Conservation (phyloP, 305 asterid species). For the Ruellia speciosa region DNA sequence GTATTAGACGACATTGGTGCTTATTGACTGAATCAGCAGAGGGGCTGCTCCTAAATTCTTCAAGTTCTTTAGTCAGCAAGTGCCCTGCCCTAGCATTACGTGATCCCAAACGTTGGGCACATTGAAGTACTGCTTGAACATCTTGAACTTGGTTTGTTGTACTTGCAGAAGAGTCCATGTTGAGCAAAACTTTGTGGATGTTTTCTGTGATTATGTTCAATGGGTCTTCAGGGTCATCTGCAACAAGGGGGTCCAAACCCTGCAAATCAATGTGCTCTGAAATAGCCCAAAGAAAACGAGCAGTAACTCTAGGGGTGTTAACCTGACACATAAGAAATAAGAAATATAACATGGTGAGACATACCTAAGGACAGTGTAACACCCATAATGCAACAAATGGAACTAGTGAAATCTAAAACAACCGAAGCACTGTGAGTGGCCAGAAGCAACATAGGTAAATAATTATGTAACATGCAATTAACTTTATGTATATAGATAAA, state of each 20-base stretch:
- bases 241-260: constrained; percentile 89
- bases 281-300: constrained; percentile 83
- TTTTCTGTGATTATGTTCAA: constrained; percentile 65
- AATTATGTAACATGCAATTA: neutral
- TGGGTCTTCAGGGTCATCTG: constrained; percentile 93
- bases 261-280: constrained; percentile 91
- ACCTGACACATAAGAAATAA: constrained; percentile 48
- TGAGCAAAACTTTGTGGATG: constrained; percentile 78
- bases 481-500: neutral
- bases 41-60: constrained; percentile 70
- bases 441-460: neutral
- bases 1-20: constrained; percentile 77
- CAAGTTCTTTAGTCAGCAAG: constrained; percentile 82
- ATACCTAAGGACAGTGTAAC: neutral
- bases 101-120: constrained; percentile 82
- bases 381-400: neutral
- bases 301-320: constrained; percentile 64
- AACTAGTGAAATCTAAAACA: neutral
- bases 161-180: constrained; percentile 67
- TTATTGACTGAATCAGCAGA: constrained; percentile 84
- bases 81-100: constrained; percentile 88
- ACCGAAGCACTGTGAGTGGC: neutral
- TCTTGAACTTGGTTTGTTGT: constrained; percentile 81
- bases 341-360: constrained; percentile 7
- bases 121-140: constrained; percentile 82